Evolutionary conservation across 208 protist species (phyloP), one percentile per base, ranked within the genome.

Genomic region (Lotmaria passim): DNA sequence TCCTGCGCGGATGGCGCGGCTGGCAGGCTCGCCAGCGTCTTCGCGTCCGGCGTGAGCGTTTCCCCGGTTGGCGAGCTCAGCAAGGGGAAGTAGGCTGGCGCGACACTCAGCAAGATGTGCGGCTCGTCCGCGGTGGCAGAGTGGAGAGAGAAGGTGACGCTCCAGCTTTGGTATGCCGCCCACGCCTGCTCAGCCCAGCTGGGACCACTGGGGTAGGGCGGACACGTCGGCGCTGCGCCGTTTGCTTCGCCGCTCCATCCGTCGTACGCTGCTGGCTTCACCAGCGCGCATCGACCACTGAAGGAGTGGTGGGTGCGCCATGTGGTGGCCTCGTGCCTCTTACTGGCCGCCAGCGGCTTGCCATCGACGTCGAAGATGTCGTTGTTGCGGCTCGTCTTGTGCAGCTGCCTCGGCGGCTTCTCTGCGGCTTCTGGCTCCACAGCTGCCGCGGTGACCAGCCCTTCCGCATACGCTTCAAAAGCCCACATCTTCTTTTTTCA

Each of bases 301-400:
- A 95, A 93, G 26, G 86, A 83, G 76, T 89, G 86, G 67, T 89
- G 82, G 0, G 86, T 84, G 44, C 89, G 83, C 87, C 89, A 95
- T 11, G 73, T 87, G 6, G 79, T 82, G 17, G 50, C 82, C 0
- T 46, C 23, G 21, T 75, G 73, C 7, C 50, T 28, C 19, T 78
- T 82, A 1, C 57, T 30, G 1, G 71, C 30, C 19, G 36, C 50
- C 4, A 94, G 76, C 24, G 75, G 74, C 26, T 65, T 57, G 2
- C 85, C 80, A 28, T 63, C 21, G 0, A 52, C 74, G 24, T 83
- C 75, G 48, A 78, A 79, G 26, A 81, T 59, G 39, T 41, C 71
- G 64, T 72, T 77, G 75, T 80, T 85, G 24, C 41, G 31, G 26
- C 50, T 65, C 17, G 64, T 47, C 59, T 79, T 85, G 31, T 52